These are phyloP conservation scores for Sporothrix humicola DNA, from an alignment of 2,329 filamentous ascomycete genomes.

Conservation along the genomic window DNA sequence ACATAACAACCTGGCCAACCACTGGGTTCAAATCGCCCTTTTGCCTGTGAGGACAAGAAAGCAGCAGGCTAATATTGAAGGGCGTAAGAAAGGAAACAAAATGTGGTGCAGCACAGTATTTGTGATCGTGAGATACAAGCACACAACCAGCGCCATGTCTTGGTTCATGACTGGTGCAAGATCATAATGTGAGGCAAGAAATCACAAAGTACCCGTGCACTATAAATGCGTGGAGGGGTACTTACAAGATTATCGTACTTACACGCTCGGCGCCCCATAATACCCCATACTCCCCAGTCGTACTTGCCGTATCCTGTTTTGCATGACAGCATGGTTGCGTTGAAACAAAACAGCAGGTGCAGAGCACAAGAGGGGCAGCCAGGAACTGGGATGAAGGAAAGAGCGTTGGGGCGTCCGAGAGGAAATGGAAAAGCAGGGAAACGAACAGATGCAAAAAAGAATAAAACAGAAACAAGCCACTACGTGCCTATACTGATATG, in stretches of 20 bases:
- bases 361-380: neutral
- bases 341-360: conserved; percentile 22
- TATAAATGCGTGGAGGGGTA: neutral
- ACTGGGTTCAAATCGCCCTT: neutral
- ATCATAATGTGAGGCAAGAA: neutral
- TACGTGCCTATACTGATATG: no score
- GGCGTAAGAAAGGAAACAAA: conserved; percentile 2
- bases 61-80: neutral
- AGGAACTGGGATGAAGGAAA: conserved; percentile 6
- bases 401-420: neutral
- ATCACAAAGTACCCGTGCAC: neutral
- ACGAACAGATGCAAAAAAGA: neutral
- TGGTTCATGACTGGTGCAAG: conserved; percentile 5
- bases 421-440: neutral
- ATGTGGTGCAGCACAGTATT: neutral
- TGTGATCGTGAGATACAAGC: neutral
- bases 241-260: neutral
- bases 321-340: conserved; percentile 25
- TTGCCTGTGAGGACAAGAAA: conserved; percentile 3
- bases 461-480: neutral
- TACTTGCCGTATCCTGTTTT: conserved; percentile 20
- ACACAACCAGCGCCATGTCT: conserved; percentile 15
- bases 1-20: neutral
- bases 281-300: conserved; percentile 22
- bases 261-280: conserved; percentile 4